A percentile compares a stretch with the other conserved stretches of the same genome.
Conservation (phyloP, 129 eudicot species). For the Lactuca sativa region DNA sequence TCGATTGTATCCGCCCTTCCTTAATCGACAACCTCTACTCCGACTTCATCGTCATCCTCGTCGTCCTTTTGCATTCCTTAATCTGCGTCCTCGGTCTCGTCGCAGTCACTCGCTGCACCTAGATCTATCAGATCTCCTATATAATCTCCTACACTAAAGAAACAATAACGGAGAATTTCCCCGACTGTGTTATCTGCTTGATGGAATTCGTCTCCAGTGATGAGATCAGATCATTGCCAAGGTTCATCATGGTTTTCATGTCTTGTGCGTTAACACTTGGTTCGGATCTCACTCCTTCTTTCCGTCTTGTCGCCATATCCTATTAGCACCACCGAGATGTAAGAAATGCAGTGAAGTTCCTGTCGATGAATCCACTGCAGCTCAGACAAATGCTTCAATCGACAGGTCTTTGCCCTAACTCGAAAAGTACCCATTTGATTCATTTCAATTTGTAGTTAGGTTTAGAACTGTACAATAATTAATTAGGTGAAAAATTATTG, state of each 20-base stretch:
- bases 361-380: conserved; percentile 13
- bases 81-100: conserved; percentile 83
- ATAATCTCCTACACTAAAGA: conserved; percentile 39
- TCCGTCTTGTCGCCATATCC: conserved; percentile 76
- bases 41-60: conserved; percentile 78
- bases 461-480: conserved; percentile 18
- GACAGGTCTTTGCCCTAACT: conserved; percentile 41
- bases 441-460: conserved; percentile 19
- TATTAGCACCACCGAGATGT: conserved; percentile 53
- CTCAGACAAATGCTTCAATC: conserved; percentile 13
- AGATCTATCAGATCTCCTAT: conserved; percentile 64
- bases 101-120: conserved; percentile 81
- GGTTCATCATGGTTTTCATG: conserved; percentile 78
- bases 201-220: conserved; percentile 68
- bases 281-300: conserved; percentile 79
- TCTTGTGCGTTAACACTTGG: conserved; percentile 73
- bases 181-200: conserved; percentile 78
- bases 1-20: too few relatives aligned
- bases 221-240: conserved; percentile 63
- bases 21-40: conserved; percentile 26
- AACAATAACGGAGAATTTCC: conserved; percentile 30
- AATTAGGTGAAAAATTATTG: conserved; percentile 12
- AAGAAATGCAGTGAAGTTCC: conserved; percentile 64
- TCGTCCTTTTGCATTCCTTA: conserved; percentile 71
- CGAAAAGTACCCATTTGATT: conserved; percentile 5